Conservation (phyloP, 768 basidiomycete species). For the Macrolepiota albuminosa region DNA sequence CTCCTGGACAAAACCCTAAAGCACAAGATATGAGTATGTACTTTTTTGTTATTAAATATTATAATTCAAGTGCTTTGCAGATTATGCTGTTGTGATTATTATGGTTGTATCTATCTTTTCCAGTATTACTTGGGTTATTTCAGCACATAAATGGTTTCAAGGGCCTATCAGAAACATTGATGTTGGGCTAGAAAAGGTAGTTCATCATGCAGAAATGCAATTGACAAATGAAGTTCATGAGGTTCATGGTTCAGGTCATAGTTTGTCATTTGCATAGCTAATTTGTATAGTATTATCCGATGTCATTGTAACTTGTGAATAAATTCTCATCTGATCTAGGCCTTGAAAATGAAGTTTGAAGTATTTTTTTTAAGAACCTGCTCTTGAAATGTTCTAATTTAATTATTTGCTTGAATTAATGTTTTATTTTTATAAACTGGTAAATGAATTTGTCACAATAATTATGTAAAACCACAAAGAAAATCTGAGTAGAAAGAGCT, state of each 20-base stretch:
- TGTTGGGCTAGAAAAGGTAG: not conserved
- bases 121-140: not conserved
- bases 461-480: no score
- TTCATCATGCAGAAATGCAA: not conserved
- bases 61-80: not conserved
- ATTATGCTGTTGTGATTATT: conserved; percentile 1
- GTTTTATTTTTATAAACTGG: no score
- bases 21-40: conserved; percentile 2
- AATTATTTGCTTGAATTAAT: no score
- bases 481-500: no score
- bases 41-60: not conserved
- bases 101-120: not conserved
- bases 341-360: no score
- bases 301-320: no score
- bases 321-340: no score
- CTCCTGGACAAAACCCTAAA: not conserved
- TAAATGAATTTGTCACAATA: no score
- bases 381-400: no score
- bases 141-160: not conserved
- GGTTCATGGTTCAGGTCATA: no score
- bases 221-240: no score
- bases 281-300: not conserved
- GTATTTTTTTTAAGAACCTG: no score
- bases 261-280: not conserved
- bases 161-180: conserved; percentile 1